A percentile compares a stretch with the other conserved stretches of the same genome.
Evolutionary conservation across 345 rosid genomes (phyloP).

Genomic region (Ceriops decandra): DNA sequence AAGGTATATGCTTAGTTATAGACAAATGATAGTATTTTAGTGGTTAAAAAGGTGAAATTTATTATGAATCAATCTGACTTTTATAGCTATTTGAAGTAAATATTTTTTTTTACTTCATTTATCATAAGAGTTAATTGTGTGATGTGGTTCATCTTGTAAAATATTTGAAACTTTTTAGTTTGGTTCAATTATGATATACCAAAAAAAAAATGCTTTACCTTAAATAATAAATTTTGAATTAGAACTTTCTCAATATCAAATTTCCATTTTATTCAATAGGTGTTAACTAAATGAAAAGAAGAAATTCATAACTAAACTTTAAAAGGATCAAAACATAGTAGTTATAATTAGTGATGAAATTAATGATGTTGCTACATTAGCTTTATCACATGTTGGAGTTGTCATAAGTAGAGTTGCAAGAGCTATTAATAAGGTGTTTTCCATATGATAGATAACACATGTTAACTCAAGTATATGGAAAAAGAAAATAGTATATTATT

Average conservation of each 20-base stretch:
- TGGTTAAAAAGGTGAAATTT: background rate
- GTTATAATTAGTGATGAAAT: conserved; percentile 98
- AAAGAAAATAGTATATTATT: background rate
- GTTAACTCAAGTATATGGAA: conserved; percentile 69
- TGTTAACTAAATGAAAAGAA: conserved; percentile 76
- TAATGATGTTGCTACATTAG: conserved; percentile 96
- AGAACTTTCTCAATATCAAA: background rate
- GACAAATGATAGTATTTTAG: background rate
- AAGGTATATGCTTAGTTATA: background rate
- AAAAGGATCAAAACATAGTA: conserved; percentile 57
- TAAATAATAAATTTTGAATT: background rate
- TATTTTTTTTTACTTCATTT: background rate
- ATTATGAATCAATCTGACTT: background rate
- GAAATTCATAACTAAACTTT: conserved; percentile 65
- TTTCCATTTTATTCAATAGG: conserved; percentile 40
- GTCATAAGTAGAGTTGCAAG: conserved; percentile 95
- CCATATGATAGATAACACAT: conserved; percentile 76
- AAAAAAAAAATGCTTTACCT: too few species aligned
- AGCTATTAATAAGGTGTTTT: conserved; percentile 93
- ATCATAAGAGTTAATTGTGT: background rate
- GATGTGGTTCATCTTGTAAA: background rate
- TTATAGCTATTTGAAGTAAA: background rate
- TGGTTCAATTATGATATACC: background rate
- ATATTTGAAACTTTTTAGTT: background rate
- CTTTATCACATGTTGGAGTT: conserved; percentile 80